Evolutionary conservation across 2,329 filamentous ascomycete species (phyloP), one percentile per base, ranked within the genome.

Genomic region (Phaeosphaeriaceae sp.): DNA sequence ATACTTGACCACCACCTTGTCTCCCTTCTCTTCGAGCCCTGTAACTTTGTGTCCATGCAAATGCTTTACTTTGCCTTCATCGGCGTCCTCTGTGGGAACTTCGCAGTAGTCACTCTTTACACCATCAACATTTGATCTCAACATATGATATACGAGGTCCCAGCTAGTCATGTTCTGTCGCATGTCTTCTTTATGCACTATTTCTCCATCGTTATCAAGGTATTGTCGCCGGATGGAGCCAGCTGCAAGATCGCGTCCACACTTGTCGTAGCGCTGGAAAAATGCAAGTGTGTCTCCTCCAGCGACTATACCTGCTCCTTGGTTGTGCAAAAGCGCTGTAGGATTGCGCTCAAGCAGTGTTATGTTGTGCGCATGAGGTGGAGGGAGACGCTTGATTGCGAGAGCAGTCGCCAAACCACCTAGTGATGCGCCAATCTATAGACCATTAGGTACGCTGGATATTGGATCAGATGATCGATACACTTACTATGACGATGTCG

Each of bases 161-260:
- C 74, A 77, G 56, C 72, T 77, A 23, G 72, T 76, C 73, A 75
- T 77, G 24, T 73, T 74, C 58, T 75, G 73, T n/a, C 63, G 59
- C 63, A 70, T 67, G 17, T 75, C 68, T 53, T 71, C 65, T 35
- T 60, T 61, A 28, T 74, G 67, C 22, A 72, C 66, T 19, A 75
- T 59, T 1, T 71, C 62, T 22, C 72, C 73, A 60, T 71, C 40
- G n/a, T 65, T 67, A 54, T 71, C 50, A 23, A 75, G 51, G 26
- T 74, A 73, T 44, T 75, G 72, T 21, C 73, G 61, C 23, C 67
- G 56, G 40, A 68, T 54, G 7, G 67, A 72, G 21, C 66, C 64
- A 2, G 72, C 68, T 10, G 72, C 69, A 28, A 75, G 54, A n/a
- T 65, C 51, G 19, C 69, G 65, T 6, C 54, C 58, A 43, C 67